Conservation (phyloP, 2,329 filamentous ascomycete genomes). For the Bertia moriformis region DNA sequence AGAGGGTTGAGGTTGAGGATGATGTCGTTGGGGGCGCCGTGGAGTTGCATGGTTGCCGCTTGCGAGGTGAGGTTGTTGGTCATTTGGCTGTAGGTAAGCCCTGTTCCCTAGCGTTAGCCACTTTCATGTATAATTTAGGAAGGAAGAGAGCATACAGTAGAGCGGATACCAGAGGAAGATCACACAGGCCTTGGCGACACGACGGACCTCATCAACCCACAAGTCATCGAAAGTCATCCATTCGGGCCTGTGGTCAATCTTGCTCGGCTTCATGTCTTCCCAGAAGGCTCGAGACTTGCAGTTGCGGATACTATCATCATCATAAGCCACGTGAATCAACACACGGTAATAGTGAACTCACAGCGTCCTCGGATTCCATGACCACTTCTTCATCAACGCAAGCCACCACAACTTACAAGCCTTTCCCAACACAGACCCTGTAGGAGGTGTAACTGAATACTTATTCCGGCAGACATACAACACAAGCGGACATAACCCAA, state of each 20-base stretch:
- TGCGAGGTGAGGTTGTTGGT: slow-evolving; percentile 48
- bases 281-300: slow-evolving; percentile 20
- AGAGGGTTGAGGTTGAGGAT: slow-evolving; percentile 66
- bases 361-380: slow-evolving; percentile 39
- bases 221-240: slow-evolving; percentile 78
- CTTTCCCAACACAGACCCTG: slow-evolving; percentile 58
- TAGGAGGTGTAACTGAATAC: slow-evolving; percentile 51
- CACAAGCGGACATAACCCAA: slow-evolving; percentile 46
- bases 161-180: slow-evolving; percentile 60
- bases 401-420: slow-evolving; percentile 45
- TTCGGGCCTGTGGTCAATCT: slow-evolving; percentile 38
- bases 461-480: slow-evolving; percentile 41
- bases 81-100: slow-evolving; percentile 41
- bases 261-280: slow-evolving; percentile 55
- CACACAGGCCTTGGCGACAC: slow-evolving; percentile 54
- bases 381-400: slow-evolving; percentile 50
- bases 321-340: too few species aligned
- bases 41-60: slow-evolving; percentile 49
- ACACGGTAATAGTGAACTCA: too few species aligned
- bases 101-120: neutral
- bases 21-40: slow-evolving; percentile 65
- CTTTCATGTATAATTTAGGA: neutral
- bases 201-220: slow-evolving; percentile 67
- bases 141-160: slow-evolving; percentile 23
- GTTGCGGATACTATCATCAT: neutral